A percentile compares a stretch with the other conserved stretches of the same genome.
Conservation (phyloP, 208 protist genomes). For the Acanthamoeba healyi region DNA sequence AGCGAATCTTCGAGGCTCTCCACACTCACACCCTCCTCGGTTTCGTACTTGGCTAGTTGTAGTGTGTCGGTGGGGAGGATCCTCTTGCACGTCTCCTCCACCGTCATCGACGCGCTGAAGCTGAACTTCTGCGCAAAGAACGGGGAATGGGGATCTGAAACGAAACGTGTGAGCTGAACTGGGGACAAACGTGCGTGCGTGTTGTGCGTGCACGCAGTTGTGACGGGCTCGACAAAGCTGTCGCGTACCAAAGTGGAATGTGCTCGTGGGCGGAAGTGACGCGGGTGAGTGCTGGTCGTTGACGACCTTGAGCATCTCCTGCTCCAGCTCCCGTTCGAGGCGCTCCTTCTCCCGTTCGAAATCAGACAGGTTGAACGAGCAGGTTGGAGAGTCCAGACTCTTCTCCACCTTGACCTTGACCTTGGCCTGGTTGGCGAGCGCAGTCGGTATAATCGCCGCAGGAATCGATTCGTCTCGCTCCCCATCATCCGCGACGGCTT, state of each 20-base stretch:
- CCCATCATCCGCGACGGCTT: no score
- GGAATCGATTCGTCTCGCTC: no score
- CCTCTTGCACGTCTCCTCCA: conserved; percentile 27
- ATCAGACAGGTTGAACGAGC: not conserved
- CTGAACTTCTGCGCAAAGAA: not conserved
- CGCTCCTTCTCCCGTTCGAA: conserved; percentile 8
- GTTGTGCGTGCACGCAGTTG: no score
- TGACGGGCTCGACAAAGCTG: no score
- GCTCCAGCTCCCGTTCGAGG: conserved; percentile 3
- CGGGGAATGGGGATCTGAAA: not conserved
- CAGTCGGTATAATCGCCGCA: no score
- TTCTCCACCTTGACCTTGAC: not conserved
- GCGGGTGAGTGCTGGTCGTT: not conserved
- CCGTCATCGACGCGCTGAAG: not conserved
- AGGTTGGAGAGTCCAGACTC: not conserved
- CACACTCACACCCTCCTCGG: conserved; percentile 33
- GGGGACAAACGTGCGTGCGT: not conserved
- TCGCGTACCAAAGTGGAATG: conserved; percentile 40
- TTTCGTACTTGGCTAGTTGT: conserved; percentile 7
- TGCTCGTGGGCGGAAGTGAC: not conserved
- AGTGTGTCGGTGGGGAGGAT: not conserved
- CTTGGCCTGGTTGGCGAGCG: no score
- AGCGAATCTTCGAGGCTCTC: conserved; percentile 2
- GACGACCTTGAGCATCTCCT: conserved; percentile 10
- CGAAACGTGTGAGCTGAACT: not conserved